Base-by-base conservation (phyloP, 176 grass and related monocot genomes). In the Oryza glumipatula region DNA sequence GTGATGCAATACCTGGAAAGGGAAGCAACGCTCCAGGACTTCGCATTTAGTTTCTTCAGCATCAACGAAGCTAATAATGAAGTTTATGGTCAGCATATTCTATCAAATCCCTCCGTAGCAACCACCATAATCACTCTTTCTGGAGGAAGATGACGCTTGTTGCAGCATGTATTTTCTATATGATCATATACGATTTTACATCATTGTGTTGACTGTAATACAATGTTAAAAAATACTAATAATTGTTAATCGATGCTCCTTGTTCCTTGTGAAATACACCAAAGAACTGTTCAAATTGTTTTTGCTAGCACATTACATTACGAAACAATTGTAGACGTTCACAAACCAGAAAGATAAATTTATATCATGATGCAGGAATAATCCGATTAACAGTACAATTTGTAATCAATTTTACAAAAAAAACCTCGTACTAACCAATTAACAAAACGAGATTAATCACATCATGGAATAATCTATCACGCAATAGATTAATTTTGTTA, bases 1-100 rank as follows among this genome's bases (percentile, higher is more conserved):
- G 19, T 77, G 19, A 63, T 41, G 74, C 52, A 77, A 56, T 77
- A 77, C 74, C 19, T 77, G 11, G 51, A 77, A 61, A 63, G 2
- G 19, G 52, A 39, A 61, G 19, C 19, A 22, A n/a, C 33, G n/a
- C 74, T 77, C 33, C 74, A 32, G 32, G 52, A 77, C 11, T 77
- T 77, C 12, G 17, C 74, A 23, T 19, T 41, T 63, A 41, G 33
- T 63, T 61, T 61, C 32, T 56, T 77, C 30, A 77, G 6, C 33
- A 13, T 13, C 23, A 54, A 56, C 63, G 9, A 3, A 7, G 52
- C 11, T 41, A 58, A 77, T 4, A 54, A 23, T 77, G 33, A 63
- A 63, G 17, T 77, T 11, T 32, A 41, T 14, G 33, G 60, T 39
- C 74, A 77, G 11, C 17, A 14, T 63, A 7, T 36, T 12, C 6